These are phyloP conservation scores for Pachyrhizus erosus DNA, from an alignment of 306 rosid species.

Conservation along the genomic window DNA sequence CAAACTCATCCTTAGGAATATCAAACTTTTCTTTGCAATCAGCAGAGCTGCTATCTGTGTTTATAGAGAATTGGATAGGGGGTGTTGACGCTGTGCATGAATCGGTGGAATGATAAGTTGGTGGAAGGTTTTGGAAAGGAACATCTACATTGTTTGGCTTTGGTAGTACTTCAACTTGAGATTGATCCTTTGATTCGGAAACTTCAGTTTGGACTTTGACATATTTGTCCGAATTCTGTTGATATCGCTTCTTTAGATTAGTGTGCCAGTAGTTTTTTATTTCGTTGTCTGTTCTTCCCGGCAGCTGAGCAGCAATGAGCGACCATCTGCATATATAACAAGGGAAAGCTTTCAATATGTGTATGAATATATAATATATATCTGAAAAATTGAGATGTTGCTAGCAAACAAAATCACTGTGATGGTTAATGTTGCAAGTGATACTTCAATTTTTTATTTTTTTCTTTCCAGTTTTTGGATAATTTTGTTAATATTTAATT, in stretches of 20 bases:
- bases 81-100: not conserved
- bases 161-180: not conserved
- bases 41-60: not conserved
- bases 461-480: no score
- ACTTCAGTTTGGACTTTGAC: not conserved
- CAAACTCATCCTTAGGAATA: not conserved
- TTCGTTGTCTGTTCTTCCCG: conserved; percentile 38
- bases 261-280: conserved; percentile 39
- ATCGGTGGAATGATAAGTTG: not conserved
- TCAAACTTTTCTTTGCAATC: not conserved
- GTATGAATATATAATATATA: no score
- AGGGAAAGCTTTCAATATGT: not conserved
- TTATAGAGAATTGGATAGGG: not conserved
- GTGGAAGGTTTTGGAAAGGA: not conserved
- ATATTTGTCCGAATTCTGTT: not conserved
- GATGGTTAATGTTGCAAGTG: not conserved
- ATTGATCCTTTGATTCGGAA: conserved; percentile 7
- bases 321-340: conserved; percentile 16
- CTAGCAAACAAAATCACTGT: not conserved
- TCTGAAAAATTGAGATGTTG: not conserved
- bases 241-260: conserved; percentile 15
- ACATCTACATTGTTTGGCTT: not conserved
- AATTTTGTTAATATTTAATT: no score
- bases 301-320: conserved; percentile 1
- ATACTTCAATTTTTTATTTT: no score